phyloP scores from a whole-genome alignment of 139 green algal genomes.

The Micractinium sp. region DNA sequence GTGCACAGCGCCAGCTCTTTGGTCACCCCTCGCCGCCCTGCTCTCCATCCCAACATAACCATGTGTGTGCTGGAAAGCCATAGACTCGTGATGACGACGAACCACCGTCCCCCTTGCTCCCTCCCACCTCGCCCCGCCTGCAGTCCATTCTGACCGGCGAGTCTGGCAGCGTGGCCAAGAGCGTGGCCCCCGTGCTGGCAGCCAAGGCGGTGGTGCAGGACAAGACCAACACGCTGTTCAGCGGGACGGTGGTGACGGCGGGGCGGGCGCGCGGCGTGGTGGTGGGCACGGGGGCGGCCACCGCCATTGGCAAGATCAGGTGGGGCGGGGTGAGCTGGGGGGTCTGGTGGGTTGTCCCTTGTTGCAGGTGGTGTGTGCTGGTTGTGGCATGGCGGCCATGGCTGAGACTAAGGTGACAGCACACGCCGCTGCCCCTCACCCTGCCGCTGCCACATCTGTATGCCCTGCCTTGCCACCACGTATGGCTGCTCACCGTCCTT shows the following conservation, averaged over 20 bases:
- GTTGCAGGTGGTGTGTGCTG: neutral
- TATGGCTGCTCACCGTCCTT: neutral
- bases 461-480: neutral
- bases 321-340: neutral
- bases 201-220: conserved; percentile 53
- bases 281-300: conserved; percentile 88
- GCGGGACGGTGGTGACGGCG: conserved; percentile 94
- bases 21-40: too few species aligned
- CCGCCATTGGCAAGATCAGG: conserved; percentile 96
- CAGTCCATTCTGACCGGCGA: conserved; percentile 93
- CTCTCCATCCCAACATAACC: too few species aligned
- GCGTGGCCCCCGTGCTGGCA: conserved; percentile 56
- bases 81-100: neutral
- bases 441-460: neutral
- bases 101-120: neutral
- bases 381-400: neutral
- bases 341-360: too few species aligned
- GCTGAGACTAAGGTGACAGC: too few species aligned
- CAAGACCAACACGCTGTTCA: conserved; percentile 98
- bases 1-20: too few species aligned
- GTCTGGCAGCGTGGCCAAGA: conserved; percentile 86
- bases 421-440: too few species aligned
- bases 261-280: conserved; percentile 85
- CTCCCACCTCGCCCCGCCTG: neutral
- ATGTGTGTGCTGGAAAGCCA: too few species aligned